A percentile compares a stretch with the other conserved stretches of the same genome.
These are phyloP conservation scores for Theileria orientalis DNA, from an alignment of 169 alveolate genomes.

Conservation along the genomic window DNA sequence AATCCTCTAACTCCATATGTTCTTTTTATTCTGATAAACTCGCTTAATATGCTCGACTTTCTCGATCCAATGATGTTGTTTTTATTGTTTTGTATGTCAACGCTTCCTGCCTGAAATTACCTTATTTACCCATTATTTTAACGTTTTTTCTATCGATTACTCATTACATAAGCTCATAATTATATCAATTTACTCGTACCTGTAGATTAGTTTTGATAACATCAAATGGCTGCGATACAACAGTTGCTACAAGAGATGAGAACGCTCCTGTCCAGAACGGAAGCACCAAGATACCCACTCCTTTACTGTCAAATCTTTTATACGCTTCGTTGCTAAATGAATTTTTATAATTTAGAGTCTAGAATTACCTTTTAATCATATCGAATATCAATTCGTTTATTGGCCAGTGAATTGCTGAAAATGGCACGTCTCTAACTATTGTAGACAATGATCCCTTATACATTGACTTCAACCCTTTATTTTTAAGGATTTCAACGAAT, in stretches of 20 bases:
- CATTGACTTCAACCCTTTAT: slow-evolving; percentile 16
- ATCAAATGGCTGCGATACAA: slow-evolving; percentile 64
- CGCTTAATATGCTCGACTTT: slow-evolving; percentile 16
- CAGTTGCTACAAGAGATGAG: slow-evolving; percentile 43
- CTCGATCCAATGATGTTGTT: neutral
- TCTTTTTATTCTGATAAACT: slow-evolving; percentile 21
- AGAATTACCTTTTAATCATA: neutral
- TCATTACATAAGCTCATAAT: neutral
- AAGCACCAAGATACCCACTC: slow-evolving; percentile 8
- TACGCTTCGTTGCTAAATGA: neutral
- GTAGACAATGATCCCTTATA: slow-evolving; percentile 51
- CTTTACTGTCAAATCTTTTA: neutral
- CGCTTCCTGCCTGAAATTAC: neutral
- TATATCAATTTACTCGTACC: neutral
- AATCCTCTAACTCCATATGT: slow-evolving; percentile 56
- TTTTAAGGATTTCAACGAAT: slow-evolving; percentile 5
- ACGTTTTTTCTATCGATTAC: neutral
- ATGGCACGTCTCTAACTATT: slow-evolving; percentile 58
- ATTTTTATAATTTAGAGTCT: neutral
- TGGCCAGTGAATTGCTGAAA: slow-evolving; percentile 68
- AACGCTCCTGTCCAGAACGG: slow-evolving; percentile 43
- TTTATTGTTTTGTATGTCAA: neutral
- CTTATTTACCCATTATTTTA: neutral
- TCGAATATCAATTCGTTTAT: slow-evolving; percentile 45
- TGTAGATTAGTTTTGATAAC: slow-evolving; percentile 60